Evolutionary conservation across 441 rosid species (phyloP), one percentile per base, ranked within the genome.

Genomic region (Jatropha podagrica): DNA sequence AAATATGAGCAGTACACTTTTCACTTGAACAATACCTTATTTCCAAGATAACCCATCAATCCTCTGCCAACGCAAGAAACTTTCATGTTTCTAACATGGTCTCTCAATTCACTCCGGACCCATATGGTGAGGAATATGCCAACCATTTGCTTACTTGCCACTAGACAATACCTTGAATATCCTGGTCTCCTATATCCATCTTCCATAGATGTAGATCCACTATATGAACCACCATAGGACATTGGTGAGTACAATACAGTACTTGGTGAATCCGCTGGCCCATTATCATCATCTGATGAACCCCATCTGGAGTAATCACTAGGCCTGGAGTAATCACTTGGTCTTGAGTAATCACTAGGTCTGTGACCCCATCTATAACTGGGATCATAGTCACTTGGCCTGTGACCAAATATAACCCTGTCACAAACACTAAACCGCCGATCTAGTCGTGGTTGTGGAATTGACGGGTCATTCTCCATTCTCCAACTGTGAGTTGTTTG

Each of bases 1-100:
- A 71, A 61, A 67, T 37, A 52, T 7, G 23, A 69, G 46, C 73
- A 10, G 23, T 42, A n/a, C 38, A 59, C 49, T 74, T 73, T 49
- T 69, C 15, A 20, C 74, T 68, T 26, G 4, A 68, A 70, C 41
- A 55, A 64, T 80, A 94, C 99, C 99, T 96, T 96, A 83, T 96
- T 96, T 73, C 98, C 97, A 0, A 96, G 97, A 79, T 96, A 96
- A 68, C 98, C 99, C 98, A 96, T 95, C 76, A 95, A 65, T 74
- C 99, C 98, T 87, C 98, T 87, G 49, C 99, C 99, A 74, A 96
- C 93, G 78, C 98, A 91, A 44, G 98, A 96, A 64, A 94, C 98
- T 83, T 96, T 96, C 96, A 96, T 83, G 86, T 94, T 91, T 76
- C 83, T 83, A 73, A 96, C 92, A 49, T 87, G 78, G 77, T 94